A percentile compares a stretch with the other conserved stretches of the same genome.
Conservation (phyloP, 305 asterid species). For the Solanum hybrid region DNA sequence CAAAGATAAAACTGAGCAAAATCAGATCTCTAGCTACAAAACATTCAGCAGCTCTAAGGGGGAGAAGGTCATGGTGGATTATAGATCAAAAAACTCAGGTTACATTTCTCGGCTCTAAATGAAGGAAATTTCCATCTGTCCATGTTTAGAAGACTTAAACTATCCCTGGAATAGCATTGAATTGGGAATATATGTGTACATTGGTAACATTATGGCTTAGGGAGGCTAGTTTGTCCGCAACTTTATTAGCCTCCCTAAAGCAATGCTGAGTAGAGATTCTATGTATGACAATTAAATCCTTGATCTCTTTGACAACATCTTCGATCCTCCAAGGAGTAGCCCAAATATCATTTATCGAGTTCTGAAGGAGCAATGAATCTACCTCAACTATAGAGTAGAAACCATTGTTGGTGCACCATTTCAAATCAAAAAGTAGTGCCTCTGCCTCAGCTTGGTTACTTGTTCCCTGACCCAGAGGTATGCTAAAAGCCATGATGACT, state of each 20-base stretch:
- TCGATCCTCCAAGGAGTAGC: not conserved
- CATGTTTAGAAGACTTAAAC: not conserved
- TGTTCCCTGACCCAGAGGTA: not conserved
- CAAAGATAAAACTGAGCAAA: too few relatives aligned
- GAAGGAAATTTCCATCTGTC: not conserved
- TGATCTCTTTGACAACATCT: not conserved
- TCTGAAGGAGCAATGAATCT: not conserved
- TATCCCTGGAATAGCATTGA: not conserved
- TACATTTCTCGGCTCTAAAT: not conserved
- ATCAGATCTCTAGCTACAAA: too few relatives aligned
- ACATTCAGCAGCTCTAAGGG: not conserved
- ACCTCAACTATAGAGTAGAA: not conserved
- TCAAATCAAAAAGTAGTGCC: not conserved
- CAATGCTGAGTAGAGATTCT: not conserved
- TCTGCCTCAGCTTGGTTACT: not conserved
- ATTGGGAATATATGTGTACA: not conserved
- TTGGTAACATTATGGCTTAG: not conserved
- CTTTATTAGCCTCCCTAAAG: not conserved
- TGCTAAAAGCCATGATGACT: not conserved
- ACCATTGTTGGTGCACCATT: not conserved
- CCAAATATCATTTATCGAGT: not conserved
- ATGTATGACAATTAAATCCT: not conserved
- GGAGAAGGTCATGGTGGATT: not conserved
- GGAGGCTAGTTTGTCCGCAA: not conserved
- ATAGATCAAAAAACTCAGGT: not conserved